Percentiles rank a stretch among this genome's conserved stretches.
Conservation (phyloP, 2,329 filamentous ascomycete genomes). For the Aspergillus piperis region DNA sequence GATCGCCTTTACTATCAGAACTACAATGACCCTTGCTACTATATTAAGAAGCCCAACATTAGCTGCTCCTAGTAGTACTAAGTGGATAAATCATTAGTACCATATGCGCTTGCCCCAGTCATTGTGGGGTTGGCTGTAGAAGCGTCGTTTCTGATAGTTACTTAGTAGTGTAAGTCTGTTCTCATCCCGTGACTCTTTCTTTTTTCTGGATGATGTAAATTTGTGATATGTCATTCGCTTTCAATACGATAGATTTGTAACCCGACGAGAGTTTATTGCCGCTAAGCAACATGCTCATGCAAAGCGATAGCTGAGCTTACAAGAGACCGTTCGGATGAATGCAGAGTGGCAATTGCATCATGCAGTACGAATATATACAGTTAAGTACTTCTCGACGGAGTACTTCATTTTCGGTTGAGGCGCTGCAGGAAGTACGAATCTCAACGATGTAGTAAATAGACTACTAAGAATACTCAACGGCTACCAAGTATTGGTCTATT, state of each 20-base stretch:
- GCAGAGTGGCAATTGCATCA: not conserved
- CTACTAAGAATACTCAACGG: not conserved
- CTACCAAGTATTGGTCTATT: not conserved
- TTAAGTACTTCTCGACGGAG: not conserved
- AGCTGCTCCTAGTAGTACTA: not conserved
- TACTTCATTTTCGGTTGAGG: not conserved
- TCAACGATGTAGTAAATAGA: not conserved
- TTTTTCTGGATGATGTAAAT: not conserved
- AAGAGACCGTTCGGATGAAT: not conserved
- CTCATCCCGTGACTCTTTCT: not conserved
- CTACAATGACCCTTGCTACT: not conserved
- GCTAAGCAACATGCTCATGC: slow-evolving; percentile 1
- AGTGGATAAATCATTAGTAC: not conserved
- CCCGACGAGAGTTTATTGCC: not conserved
- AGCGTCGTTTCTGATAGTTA: too few relatives aligned
- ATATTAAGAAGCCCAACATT: not conserved
- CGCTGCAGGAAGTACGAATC: not conserved
- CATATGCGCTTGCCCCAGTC: not conserved
- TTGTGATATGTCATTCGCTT: not conserved
- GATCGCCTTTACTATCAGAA: not conserved
- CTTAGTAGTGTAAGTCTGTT: not conserved
- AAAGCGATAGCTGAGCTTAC: not conserved
- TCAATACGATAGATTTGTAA: not conserved
- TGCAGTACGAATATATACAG: not conserved
- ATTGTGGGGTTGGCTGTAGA: slow-evolving; percentile 1